Evolutionary conservation across 257 asterid species (phyloP), one percentile per base, ranked within the genome.

Genomic region (Lycium ferocissimum): DNA sequence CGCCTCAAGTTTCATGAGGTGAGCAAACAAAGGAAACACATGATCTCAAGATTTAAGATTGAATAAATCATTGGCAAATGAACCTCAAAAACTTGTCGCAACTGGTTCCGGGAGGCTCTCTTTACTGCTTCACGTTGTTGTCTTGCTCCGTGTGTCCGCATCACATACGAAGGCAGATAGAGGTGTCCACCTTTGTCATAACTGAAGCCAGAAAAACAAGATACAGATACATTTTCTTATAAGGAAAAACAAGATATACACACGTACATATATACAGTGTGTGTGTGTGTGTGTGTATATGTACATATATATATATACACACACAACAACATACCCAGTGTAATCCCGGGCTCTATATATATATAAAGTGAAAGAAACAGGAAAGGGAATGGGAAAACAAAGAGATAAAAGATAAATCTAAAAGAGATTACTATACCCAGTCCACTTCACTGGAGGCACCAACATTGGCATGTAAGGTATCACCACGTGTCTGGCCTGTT

Each of bases 391-490:
- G 22, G 75, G 72, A 76, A 75, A 81, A 71, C 26, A 12, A 43
- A 86, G 86, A 0, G 33, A 26, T 26, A 26, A 26, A 26, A 37
- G 35, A 59, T 13, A 54, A 10, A 47, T 67, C 15, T 57, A 53
- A 22, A 14, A 53, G 20, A 49, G 33, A 40, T 83, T 75, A 86
- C 69, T 79, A 80, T 94, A 94, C 99, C 98, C 93, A 87, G 91
- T 91, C 99, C 98, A 94, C 91, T 93, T 94, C 89, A 92, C 90
- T 83, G 99, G 98, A 87, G 92, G 97, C 86, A 96, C 93, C 89
- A 96, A 86, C 99, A 96, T 96, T 67, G 99, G 99, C 99, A 96
- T 94, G 86, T 96, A 96, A 85, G 99, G 99, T 87, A 96, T 91
- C 86, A 96, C 96, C 98, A 92, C 93, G 94, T 96, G 97, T 87